These are phyloP conservation scores for Penicillium salamii DNA, from an alignment of 495 filamentous ascomycete genomes.

Conservation along the genomic window DNA sequence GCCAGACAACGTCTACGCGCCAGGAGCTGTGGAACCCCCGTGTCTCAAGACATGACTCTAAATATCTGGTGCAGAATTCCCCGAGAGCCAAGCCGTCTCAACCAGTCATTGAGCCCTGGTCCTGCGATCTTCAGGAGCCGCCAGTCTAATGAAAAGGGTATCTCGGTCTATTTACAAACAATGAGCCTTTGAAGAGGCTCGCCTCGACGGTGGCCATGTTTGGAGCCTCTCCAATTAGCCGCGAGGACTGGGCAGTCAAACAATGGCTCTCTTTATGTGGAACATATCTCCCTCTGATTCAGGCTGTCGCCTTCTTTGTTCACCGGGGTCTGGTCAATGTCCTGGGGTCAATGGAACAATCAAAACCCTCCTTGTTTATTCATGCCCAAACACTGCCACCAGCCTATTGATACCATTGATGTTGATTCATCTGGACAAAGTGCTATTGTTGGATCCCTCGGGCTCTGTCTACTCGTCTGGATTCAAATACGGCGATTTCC, in stretches of 20 bases:
- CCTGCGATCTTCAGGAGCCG: conserved; percentile 3
- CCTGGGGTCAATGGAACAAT: neutral
- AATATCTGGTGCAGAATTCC: conserved; percentile 6
- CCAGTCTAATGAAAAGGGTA: neutral
- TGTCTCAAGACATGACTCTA: conserved; percentile 16
- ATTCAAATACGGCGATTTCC: neutral
- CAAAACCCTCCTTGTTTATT: conserved; percentile 2
- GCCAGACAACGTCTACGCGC: conserved; percentile 15
- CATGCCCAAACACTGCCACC: neutral
- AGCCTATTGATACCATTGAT: neutral
- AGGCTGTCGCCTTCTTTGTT: conserved; percentile 1
- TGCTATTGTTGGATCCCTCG: conserved; percentile 1
- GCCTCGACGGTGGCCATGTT: neutral
- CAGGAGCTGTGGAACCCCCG: conserved; percentile 12
- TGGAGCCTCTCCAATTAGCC: conserved; percentile 16
- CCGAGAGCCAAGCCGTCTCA: conserved; percentile 10
- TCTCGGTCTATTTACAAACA: conserved; percentile 6
- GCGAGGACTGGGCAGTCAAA: neutral
- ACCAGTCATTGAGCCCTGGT: conserved; percentile 14
- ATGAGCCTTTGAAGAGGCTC: conserved; percentile 1
- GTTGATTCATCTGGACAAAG: neutral
- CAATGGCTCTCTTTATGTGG: conserved; percentile 17
- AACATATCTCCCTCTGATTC: conserved; percentile 7
- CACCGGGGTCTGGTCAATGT: no score
- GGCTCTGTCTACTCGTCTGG: neutral